A percentile compares a stretch with the other conserved stretches of the same genome.
Evolutionary conservation across 495 filamentous ascomycete genomes (phyloP).

Genomic region (Pyrenula aspistea): DNA sequence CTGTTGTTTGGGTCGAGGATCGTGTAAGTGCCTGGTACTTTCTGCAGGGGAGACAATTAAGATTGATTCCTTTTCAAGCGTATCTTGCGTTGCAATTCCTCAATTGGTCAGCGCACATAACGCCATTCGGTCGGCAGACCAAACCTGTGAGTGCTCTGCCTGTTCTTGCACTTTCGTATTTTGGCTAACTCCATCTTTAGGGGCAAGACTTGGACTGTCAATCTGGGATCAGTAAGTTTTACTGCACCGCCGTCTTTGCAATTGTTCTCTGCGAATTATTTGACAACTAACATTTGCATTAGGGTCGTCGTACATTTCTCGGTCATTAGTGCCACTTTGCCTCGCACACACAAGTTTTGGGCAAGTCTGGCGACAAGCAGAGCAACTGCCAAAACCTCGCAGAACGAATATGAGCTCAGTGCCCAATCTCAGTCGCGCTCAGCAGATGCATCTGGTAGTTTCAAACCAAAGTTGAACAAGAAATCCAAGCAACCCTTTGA

Average conservation of each 20-base stretch:
- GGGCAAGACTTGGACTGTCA: background rate
- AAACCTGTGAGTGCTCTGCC: slow-evolving; percentile 10
- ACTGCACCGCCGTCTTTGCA: no score
- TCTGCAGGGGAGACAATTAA: no score
- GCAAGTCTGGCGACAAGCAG: background rate
- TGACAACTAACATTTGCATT: no score
- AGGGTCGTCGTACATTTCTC: background rate
- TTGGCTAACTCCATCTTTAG: no score
- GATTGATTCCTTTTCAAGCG: no score
- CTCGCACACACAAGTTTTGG: background rate
- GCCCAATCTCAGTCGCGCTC: background rate
- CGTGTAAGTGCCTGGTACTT: slow-evolving; percentile 3
- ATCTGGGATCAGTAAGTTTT: background rate
- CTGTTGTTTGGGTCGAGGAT: slow-evolving; percentile 12
- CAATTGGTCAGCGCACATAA: slow-evolving; percentile 11
- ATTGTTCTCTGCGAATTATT: no score
- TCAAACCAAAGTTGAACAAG: background rate
- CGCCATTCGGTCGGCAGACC: slow-evolving; percentile 11
- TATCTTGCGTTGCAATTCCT: slow-evolving; percentile 11
- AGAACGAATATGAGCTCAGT: background rate
- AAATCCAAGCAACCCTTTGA: background rate
- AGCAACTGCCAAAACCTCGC: background rate
- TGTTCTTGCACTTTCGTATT: no score
- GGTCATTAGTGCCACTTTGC: background rate
- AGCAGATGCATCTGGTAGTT: background rate